Conservation (phyloP, 441 rosid species). For the Populus hybrid region DNA sequence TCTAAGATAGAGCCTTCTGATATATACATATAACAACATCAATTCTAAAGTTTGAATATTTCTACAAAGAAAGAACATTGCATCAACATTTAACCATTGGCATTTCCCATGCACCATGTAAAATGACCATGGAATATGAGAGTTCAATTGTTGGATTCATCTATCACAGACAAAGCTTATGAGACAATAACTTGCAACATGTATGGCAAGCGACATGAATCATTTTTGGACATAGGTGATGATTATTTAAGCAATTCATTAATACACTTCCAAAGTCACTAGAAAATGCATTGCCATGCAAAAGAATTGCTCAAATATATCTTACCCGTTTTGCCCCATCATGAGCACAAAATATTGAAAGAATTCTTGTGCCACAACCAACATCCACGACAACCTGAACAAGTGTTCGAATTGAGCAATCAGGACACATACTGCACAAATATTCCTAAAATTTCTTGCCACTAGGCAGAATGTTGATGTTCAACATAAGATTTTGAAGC, state of each 20-base stretch:
- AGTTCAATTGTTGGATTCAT: background rate
- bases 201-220: no score
- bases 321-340: slow-evolving; percentile 95
- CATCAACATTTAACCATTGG: background rate
- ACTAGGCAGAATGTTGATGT: slow-evolving; percentile 6
- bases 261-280: background rate
- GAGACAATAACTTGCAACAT: no score
- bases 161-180: background rate
- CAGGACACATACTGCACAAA: slow-evolving; percentile 4
- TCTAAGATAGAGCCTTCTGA: background rate
- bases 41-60: background rate
- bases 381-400: slow-evolving; percentile 91
- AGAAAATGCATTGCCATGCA: background rate
- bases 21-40: no score
- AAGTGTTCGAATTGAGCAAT: slow-evolving; percentile 15
- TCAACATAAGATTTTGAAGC: background rate
- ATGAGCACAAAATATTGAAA: slow-evolving; percentile 95
- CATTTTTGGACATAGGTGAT: background rate
- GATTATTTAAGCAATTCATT: background rate
- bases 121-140: background rate
- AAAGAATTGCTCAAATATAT: background rate
- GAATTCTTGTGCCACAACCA: slow-evolving; percentile 98
- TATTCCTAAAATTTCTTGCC: background rate
- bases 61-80: background rate
- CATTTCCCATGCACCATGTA: background rate